phyloP scores from a whole-genome alignment of 768 basidiomycete genomes.

The Krasilnikovozyma curviuscula region DNA sequence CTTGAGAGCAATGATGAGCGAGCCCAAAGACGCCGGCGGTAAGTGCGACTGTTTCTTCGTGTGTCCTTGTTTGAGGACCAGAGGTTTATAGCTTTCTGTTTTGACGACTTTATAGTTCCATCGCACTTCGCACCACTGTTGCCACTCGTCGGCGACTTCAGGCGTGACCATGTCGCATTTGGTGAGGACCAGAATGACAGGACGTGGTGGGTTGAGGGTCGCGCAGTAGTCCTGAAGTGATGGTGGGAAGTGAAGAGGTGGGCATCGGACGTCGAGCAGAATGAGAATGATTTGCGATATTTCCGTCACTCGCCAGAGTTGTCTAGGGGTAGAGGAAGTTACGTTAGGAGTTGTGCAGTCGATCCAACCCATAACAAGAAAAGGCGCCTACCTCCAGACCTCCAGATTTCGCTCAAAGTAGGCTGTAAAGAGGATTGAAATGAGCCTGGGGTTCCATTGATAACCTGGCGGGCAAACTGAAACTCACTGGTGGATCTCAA shows the following conservation, averaged over 20 bases:
- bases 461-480: background rate
- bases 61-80: constrained; percentile 14
- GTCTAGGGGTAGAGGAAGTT: too few relatives aligned
- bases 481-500: constrained; percentile 5
- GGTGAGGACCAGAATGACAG: constrained; percentile 10
- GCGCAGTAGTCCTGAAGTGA: constrained; percentile 8
- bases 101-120: constrained; percentile 17
- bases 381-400: too few relatives aligned
- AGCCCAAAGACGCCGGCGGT: constrained; percentile 42
- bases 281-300: constrained; percentile 10
- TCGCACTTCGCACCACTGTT: constrained; percentile 21
- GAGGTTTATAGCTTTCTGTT: background rate
- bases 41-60: constrained; percentile 59
- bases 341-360: too few relatives aligned
- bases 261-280: constrained; percentile 11
- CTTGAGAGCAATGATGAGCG: constrained; percentile 45
- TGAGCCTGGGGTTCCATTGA: background rate
- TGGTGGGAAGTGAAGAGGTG: constrained; percentile 11
- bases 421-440: background rate
- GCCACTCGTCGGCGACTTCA: constrained; percentile 34
- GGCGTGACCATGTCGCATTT: constrained; percentile 30
- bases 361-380: too few relatives aligned
- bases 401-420: constrained; percentile 11
- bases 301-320: constrained; percentile 9
- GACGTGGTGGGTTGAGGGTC: constrained; percentile 1